Conservation (phyloP, 2,329 filamentous ascomycete species). For the Westerdykella aurantiaca region DNA sequence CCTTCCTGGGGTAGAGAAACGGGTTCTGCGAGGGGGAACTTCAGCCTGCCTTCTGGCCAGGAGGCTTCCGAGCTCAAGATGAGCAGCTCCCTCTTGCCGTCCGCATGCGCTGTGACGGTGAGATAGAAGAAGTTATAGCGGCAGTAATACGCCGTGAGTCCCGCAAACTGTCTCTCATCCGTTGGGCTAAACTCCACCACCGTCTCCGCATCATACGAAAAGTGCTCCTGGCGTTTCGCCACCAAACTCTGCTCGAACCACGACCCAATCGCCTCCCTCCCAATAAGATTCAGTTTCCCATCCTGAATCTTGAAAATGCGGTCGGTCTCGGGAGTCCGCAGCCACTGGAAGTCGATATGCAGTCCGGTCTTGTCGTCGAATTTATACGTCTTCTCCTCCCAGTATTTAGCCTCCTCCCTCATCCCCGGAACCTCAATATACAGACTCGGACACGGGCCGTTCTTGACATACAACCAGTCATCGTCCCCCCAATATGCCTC, state of each 20-base stretch:
- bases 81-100: conserved; percentile 54
- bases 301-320: conserved; percentile 45
- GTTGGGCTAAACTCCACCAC: conserved; percentile 49
- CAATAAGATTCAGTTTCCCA: conserved; percentile 49
- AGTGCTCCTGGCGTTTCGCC: conserved; percentile 52
- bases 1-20: conserved; percentile 51
- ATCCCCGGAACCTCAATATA: conserved; percentile 25
- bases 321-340: conserved; percentile 48
- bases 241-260: conserved; percentile 50
- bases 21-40: conserved; percentile 39
- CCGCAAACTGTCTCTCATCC: conserved; percentile 58
- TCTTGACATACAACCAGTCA: conserved; percentile 59
- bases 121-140: conserved; percentile 62
- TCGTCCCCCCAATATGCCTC: conserved; percentile 55
- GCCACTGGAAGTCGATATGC: conserved; percentile 53
- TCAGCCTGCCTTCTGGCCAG: conserved; percentile 49
- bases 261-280: conserved; percentile 46
- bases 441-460: conserved; percentile 46
- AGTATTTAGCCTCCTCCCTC: conserved; percentile 25
- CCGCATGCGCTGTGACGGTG: conserved; percentile 51
- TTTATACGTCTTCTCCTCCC: conserved; percentile 43
- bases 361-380: conserved; percentile 44
- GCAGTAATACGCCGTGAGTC: conserved; percentile 57
- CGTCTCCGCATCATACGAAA: conserved; percentile 57
- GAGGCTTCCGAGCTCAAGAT: conserved; percentile 54